These are phyloP conservation scores for Cucumis variabilis DNA, from an alignment of 331 rosid genomes.

Conservation along the genomic window DNA sequence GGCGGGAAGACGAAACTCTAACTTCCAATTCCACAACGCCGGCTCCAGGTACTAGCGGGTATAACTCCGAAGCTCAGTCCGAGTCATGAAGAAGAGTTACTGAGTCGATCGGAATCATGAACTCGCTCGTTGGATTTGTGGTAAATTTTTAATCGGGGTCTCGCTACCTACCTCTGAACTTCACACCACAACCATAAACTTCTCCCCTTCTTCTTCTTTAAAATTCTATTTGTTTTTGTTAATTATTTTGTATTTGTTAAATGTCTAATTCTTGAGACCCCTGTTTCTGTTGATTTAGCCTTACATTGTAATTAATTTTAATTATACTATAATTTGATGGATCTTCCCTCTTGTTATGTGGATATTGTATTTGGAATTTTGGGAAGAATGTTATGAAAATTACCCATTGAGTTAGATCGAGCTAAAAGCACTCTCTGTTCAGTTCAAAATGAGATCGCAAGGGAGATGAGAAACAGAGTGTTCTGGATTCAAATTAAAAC, in stretches of 20 bases:
- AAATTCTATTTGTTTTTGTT: neutral
- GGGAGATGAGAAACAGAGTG: no score
- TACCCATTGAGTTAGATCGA: no score
- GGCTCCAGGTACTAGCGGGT: constrained; percentile 40
- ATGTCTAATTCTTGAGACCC: constrained; percentile 10
- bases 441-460: no score
- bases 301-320: neutral
- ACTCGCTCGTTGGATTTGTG: neutral
- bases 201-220: neutral
- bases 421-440: no score
- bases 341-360: neutral
- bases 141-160: neutral
- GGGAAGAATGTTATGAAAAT: no score
- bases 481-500: no score
- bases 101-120: neutral
- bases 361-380: no score
- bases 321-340: neutral
- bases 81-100: neutral
- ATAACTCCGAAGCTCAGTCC: constrained; percentile 33
- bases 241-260: neutral
- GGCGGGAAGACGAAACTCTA: neutral
- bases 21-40: neutral
- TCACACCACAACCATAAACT: neutral
- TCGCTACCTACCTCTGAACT: neutral
- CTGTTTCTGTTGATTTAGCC: neutral